Evolutionary conservation across 345 rosid genomes (phyloP).

Genomic region (Rhodamnia rubescens): DNA sequence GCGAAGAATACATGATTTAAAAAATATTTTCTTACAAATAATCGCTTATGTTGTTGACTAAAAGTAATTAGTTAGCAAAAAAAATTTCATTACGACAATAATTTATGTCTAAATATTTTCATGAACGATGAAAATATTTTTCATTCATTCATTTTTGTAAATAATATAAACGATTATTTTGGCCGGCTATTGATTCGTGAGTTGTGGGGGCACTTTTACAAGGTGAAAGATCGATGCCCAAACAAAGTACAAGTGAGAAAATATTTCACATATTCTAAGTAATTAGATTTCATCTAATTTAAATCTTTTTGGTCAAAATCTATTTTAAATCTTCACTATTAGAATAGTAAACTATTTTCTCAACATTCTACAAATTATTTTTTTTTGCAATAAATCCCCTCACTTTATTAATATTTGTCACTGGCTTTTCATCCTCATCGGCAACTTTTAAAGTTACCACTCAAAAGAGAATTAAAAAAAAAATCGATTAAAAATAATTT

Average conservation of each 20-base stretch:
- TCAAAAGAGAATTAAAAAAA: background rate
- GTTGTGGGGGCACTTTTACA: background rate
- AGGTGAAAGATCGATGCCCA: background rate
- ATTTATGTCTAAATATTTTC: background rate
- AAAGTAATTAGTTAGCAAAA: background rate
- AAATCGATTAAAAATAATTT: background rate
- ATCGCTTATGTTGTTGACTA: rapidly evolving
- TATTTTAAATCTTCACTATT: background rate
- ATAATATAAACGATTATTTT: background rate
- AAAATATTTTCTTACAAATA: background rate
- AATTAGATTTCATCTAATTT: no score
- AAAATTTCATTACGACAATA: background rate
- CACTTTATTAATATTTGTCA: background rate
- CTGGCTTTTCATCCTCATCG: background rate
- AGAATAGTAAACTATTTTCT: background rate
- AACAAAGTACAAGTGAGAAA: background rate
- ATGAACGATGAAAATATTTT: background rate
- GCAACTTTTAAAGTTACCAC: background rate
- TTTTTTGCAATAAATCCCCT: background rate
- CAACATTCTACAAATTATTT: background rate
- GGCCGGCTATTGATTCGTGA: background rate
- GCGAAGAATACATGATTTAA: rapidly evolving
- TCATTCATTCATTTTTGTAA: background rate
- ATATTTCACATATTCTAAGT: no score
- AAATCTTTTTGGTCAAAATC: no score